Evolutionary conservation across 371 early-diverging fungal species (phyloP).

Genomic region (Cladochytrium tenue): DNA sequence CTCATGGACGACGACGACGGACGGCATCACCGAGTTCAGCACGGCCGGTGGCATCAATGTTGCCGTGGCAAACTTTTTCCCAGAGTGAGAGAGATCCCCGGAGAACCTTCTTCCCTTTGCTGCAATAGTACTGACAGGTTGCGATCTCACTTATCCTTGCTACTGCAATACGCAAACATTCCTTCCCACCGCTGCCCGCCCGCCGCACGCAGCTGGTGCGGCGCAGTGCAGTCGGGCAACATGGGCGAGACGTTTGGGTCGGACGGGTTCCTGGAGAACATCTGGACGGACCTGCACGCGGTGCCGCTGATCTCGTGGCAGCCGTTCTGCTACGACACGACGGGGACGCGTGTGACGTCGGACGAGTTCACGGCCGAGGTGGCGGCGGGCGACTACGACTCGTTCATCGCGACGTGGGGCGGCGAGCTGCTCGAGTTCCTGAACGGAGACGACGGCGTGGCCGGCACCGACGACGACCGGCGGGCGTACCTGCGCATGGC

Average conservation of each 20-base stretch:
- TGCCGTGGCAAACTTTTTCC: neutral
- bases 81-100: too few species aligned
- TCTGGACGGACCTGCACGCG: constrained; percentile 9
- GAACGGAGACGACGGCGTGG: constrained; percentile 1
- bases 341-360: neutral
- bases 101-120: too few species aligned
- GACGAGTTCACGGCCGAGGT: constrained; percentile 6
- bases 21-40: neutral
- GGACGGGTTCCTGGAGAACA: neutral
- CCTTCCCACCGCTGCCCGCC: neutral
- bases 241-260: neutral
- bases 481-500: constrained; percentile 12
- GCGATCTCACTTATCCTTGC: neutral
- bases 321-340: constrained; percentile 16
- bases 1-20: neutral
- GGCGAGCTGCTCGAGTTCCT: neutral
- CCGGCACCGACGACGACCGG: constrained; percentile 13
- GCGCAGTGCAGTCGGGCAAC: neutral
- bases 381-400: neutral
- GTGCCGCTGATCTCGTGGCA: constrained; percentile 17
- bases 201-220: neutral
- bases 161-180: neutral
- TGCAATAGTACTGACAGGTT: neutral
- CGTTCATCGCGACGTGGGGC: constrained; percentile 1
- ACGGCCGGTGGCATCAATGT: neutral